Evolutionary conservation across 306 rosid species (phyloP), one percentile per base, ranked within the genome.

Genomic region (Quercus rubra): DNA sequence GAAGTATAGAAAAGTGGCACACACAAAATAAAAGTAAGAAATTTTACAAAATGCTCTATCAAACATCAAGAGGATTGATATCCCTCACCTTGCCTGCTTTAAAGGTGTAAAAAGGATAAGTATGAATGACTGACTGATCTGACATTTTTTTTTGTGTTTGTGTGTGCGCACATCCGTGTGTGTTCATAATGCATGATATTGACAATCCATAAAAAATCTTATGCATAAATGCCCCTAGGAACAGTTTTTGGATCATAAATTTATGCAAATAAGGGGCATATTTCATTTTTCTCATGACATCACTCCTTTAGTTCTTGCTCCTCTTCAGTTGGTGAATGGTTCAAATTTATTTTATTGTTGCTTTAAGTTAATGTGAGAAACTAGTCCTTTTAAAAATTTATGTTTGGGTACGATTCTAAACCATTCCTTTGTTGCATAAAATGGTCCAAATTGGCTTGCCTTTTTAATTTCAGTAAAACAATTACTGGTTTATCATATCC

Each of bases 1-100:
- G 87, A 58, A 86, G 90, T 68, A 92, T 95, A 70, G 90, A 90
- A 77, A 92, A 92, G 72, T 92, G 89, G 87, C 91, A 90, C 78
- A 78, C 80, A 3, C 83, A 83, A 77, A 86, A 72, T 58, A 83
- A 77, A 5, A 76, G 94, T 87, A 79, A 86, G 93, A 79, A 54
- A 54, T 72, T 68, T 25, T 38, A n/a, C 69, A 67, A 78, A 73
- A 56, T 54, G 55, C 30, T 76, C 20, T 71, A 55, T 76, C 41
- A 25, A 51, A 49, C 74, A 46, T 74, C 52, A 33, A 71, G 77
- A 76, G n/a, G 70, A 74, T 68, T 31, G 78, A 80, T 43, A 55
- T 30, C 55, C 59, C 25, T 54, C 58, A 7, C 49, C 52, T 33
- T 59, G 9, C 9, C 72, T 58, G 20, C 54, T 69, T 76, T 21